A percentile compares a stretch with the other conserved stretches of the same genome.
These are phyloP conservation scores for Fraxinus quadrangulata DNA, from an alignment of 257 asterid species.

Conservation along the genomic window DNA sequence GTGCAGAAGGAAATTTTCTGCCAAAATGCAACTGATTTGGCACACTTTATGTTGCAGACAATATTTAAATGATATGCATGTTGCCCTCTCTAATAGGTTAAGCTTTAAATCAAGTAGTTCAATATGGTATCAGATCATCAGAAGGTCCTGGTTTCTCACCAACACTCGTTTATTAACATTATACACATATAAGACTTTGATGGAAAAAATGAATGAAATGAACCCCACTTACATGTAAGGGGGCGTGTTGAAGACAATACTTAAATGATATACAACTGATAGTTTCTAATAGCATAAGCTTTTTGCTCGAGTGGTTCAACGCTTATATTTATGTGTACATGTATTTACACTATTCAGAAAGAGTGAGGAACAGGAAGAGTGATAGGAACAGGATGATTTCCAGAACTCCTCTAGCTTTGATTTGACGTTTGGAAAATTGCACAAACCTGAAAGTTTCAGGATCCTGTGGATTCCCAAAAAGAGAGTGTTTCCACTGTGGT, in stretches of 20 bases:
- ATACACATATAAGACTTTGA: not conserved
- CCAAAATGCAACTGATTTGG: constrained; percentile 15
- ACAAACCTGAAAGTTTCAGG: constrained; percentile 85
- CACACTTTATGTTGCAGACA: constrained; percentile 9
- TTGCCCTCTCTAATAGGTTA: not conserved
- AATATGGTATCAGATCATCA: too few relatives aligned
- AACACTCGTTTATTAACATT: not conserved
- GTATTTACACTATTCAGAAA: constrained; percentile 1
- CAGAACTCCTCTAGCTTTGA: constrained; percentile 11
- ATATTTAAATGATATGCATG: not conserved
- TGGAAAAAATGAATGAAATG: not conserved
- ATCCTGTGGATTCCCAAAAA: constrained; percentile 95
- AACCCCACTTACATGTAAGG: not conserved
- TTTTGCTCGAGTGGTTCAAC: not conserved
- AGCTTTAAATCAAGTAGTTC: not conserved
- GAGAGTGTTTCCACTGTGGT: constrained; percentile 91
- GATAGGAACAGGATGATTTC: not conserved
- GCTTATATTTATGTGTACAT: not conserved
- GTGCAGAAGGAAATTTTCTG: constrained; percentile 4
- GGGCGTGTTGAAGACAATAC: not conserved
- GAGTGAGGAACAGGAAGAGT: constrained; percentile 4
- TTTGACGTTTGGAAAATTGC: constrained; percentile 12
- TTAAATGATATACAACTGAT: not conserved
- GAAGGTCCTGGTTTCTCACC: not conserved
- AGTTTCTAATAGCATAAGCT: not conserved